Base-by-base conservation (phyloP, 2,329 filamentous ascomycete species). In the Colletotrichum shisoi region DNA sequence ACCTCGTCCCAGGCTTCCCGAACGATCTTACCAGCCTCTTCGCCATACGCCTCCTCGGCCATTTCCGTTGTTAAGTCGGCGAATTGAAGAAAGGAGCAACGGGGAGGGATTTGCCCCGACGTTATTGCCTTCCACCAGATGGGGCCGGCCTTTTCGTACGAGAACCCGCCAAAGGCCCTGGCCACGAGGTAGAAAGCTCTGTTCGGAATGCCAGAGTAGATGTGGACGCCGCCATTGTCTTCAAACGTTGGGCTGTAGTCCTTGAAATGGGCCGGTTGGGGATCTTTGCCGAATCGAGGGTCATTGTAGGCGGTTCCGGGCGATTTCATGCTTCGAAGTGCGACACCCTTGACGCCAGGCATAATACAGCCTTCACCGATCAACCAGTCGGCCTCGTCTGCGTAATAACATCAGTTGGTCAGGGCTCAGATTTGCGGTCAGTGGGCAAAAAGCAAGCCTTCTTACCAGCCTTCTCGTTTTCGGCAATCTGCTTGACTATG, bases 121-220 rank as follows among this genome's bases (percentile, higher is more conserved):
- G 72, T 78, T 78, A 85, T 77, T 0, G 82, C 75, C 71, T 80
- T 79, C 82, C 83, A 85, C 83, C 82, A 85, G 64, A 84, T 82
- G 69, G 81, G 79, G 13, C 83, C 83, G 9, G 82, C 82, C 74
- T 83, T 84, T 71, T 85, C 83, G 81, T 81, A 87, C 4, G 81
- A 81, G 72, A 80, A 83, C 5, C 85, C 84, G 15, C 83, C 84
- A 69, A 87, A 80, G 1, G 75, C 78, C 4, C 77, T 73, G 1
- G 83, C 75, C 12, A 76, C 79, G 11, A 84, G 79, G 70, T 85
- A 85, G 70, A 87, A 87, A 2, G 84, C 85, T 68, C 80, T 79
- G 76, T 87, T 87, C 2, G 84, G 85, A 51, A 87, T 87, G 6
- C 85, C 85, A 6, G 83, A 86, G 74, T 81, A 85, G 56, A 84